phyloP scores from a whole-genome alignment of 176 grass and related monocot species.

The Ampelocalamus luodianensis region DNA sequence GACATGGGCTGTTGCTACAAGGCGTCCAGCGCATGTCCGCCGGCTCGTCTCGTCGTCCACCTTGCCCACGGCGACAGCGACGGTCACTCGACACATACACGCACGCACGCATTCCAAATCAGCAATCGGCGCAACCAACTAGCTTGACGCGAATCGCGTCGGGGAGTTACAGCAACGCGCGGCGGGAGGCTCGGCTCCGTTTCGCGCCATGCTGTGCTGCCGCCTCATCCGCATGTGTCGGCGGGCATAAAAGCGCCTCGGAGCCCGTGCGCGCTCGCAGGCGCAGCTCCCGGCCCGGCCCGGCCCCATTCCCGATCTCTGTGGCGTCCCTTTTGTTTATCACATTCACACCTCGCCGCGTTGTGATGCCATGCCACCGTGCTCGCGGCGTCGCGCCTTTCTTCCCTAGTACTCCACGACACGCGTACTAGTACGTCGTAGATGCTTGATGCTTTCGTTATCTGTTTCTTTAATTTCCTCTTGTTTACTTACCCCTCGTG shows the following conservation, averaged over 20 bases:
- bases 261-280: background rate
- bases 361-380: conserved; percentile 5
- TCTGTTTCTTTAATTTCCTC: background rate
- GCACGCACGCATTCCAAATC: background rate
- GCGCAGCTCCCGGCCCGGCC: background rate
- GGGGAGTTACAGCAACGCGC: background rate
- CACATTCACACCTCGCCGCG: background rate
- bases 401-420: background rate
- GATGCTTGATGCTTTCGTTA: background rate
- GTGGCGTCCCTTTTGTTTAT: background rate
- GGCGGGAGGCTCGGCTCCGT: background rate
- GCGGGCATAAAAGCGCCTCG: background rate
- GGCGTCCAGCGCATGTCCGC: background rate
- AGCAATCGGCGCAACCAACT: background rate
- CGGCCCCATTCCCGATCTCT: background rate
- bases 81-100: background rate
- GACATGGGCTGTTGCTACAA: background rate
- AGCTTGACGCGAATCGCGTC: background rate
- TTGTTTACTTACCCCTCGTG: background rate
- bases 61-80: background rate
- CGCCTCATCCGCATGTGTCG: conserved; percentile 11
- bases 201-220: background rate
- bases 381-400: background rate
- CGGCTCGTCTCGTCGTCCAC: background rate
- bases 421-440: background rate